phyloP scores from a whole-genome alignment of 2,329 filamentous ascomycete genomes.

The Fusarium zealandicum region DNA sequence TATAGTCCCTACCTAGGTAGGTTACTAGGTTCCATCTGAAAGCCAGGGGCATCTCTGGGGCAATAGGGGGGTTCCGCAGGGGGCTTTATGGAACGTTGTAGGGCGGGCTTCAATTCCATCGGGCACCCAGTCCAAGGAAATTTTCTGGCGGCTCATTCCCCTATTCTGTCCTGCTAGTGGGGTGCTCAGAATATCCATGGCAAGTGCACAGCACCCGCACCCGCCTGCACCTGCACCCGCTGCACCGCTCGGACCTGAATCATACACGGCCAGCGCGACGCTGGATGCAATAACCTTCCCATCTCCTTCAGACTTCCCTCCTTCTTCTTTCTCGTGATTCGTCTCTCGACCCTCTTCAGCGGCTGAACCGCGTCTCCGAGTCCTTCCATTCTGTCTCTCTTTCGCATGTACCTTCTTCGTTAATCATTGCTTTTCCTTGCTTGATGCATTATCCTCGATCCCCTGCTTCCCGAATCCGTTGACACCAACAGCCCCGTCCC shows the following conservation, averaged over 20 bases:
- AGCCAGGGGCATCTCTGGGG: slow-evolving; percentile 14
- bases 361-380: slow-evolving; percentile 21
- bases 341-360: slow-evolving; percentile 19
- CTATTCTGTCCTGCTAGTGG: slow-evolving; percentile 2
- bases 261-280: slow-evolving; percentile 32
- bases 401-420: slow-evolving; percentile 15
- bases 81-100: no score
- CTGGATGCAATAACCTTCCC: slow-evolving; percentile 24
- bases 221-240: slow-evolving; percentile 21
- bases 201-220: slow-evolving; percentile 26
- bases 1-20: no score
- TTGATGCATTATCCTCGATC: slow-evolving; percentile 15
- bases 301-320: slow-evolving; percentile 22
- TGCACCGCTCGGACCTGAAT: slow-evolving; percentile 34
- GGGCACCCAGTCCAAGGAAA: neutral
- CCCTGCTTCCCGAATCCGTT: slow-evolving; percentile 22
- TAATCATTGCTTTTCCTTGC: slow-evolving; percentile 33
- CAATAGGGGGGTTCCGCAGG: slow-evolving; percentile 1
- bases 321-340: slow-evolving; percentile 18
- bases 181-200: slow-evolving; percentile 11
- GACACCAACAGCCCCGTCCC: slow-evolving; percentile 20
- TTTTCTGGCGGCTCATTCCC: slow-evolving; percentile 6
- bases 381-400: slow-evolving; percentile 28
- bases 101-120: neutral
- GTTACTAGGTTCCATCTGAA: slow-evolving; percentile 19